A percentile compares a stretch with the other conserved stretches of the same genome.
Conservation (phyloP, 257 asterid species). For the Ligustrum vulgare region DNA sequence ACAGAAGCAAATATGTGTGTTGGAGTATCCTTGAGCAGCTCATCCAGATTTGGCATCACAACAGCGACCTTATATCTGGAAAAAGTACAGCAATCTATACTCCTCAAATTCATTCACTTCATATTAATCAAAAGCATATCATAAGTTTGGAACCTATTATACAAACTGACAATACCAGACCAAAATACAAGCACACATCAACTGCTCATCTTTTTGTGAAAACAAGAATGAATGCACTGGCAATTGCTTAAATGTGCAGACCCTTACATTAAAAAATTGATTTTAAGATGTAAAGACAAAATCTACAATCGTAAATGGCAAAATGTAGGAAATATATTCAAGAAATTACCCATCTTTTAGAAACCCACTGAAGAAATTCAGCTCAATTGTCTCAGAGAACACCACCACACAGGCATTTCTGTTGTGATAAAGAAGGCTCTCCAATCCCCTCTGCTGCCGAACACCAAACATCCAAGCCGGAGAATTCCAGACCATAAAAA, state of each 20-base stretch:
- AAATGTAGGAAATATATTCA: slow-evolving; percentile 7
- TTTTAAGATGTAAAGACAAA: slow-evolving; percentile 3
- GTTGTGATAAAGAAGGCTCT: slow-evolving; percentile 77
- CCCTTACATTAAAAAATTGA: slow-evolving; percentile 1
- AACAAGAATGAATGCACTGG: neutral
- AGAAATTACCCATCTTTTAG: slow-evolving; percentile 72
- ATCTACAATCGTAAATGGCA: neutral
- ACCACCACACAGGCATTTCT: slow-evolving; percentile 80
- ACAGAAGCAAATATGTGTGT: slow-evolving; percentile 86
- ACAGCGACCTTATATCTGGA: slow-evolving; percentile 82
- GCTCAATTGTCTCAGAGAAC: slow-evolving; percentile 93
- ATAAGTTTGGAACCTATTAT: neutral
- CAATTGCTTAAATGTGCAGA: slow-evolving; percentile 2
- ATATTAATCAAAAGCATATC: neutral
- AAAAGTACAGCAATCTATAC: neutral
- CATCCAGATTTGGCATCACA: slow-evolving; percentile 95
- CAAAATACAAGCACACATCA: neutral
- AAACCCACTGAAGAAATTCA: slow-evolving; percentile 78
- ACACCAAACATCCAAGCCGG: slow-evolving; percentile 91
- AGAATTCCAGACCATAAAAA: slow-evolving; percentile 98
- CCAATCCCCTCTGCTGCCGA: slow-evolving; percentile 88
- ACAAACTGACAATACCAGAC: neutral
- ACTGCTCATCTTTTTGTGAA: neutral
- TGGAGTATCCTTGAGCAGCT: slow-evolving; percentile 83
- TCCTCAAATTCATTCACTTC: neutral